phyloP scores from a whole-genome alignment of 1,284 basidiomycete species.

The Lentinula novae-zelandiae region DNA sequence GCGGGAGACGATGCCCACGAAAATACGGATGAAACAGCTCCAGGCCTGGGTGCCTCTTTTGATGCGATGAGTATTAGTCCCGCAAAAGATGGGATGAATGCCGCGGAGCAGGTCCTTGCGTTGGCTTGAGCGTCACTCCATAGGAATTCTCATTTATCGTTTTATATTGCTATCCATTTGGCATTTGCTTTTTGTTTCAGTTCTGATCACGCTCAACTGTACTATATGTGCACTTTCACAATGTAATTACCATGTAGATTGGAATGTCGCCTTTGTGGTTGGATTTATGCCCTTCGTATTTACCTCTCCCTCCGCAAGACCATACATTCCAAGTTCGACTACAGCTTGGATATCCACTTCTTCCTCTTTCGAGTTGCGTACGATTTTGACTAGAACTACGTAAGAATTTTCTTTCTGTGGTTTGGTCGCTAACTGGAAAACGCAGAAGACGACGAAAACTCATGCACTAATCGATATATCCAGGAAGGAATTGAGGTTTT shows the following conservation, averaged over 20 bases:
- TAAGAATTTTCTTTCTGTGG: background rate
- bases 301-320: no score
- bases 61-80: conserved; percentile 82
- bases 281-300: no score
- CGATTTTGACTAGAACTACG: background rate
- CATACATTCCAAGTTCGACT: no score
- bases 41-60: conserved; percentile 58
- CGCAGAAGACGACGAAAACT: background rate
- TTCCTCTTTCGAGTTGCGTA: background rate
- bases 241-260: background rate
- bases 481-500: no score
- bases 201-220: background rate
- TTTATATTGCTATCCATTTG: background rate
- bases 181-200: background rate
- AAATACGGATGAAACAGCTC: conserved; percentile 33
- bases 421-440: background rate
- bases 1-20: conserved; percentile 20
- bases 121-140: background rate
- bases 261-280: background rate
- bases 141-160: background rate
- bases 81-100: conserved; percentile 15
- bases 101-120: background rate
- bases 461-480: background rate
- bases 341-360: background rate
- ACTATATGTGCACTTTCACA: background rate